A percentile compares a stretch with the other conserved stretches of the same genome.
These are phyloP conservation scores for Limnanthes douglasii DNA, from an alignment of 345 rosid genomes.

Conservation along the genomic window DNA sequence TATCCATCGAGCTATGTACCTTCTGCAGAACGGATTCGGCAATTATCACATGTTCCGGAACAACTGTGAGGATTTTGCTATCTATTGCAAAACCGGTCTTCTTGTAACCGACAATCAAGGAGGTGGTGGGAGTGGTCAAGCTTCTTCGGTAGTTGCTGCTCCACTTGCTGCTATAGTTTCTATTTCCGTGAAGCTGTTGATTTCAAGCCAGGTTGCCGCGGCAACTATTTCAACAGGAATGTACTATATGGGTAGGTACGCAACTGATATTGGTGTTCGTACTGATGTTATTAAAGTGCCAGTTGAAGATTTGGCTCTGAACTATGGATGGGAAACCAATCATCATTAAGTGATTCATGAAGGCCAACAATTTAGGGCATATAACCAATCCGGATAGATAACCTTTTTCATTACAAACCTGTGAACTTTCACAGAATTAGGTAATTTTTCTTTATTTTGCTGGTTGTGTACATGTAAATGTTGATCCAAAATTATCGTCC, in stretches of 20 bases:
- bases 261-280: slow-evolving; percentile 83
- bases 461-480: too few species aligned
- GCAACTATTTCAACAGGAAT: slow-evolving; percentile 88
- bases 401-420: too few species aligned
- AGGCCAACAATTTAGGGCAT: too few species aligned
- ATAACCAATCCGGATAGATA: too few species aligned
- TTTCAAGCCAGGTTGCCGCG: slow-evolving; percentile 90
- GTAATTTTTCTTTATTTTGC: too few species aligned
- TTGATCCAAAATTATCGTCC: too few species aligned
- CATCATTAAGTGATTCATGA: too few species aligned
- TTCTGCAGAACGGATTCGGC: slow-evolving; percentile 95
- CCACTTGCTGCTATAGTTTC: slow-evolving; percentile 86
- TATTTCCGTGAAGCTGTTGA: slow-evolving; percentile 62
- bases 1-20: slow-evolving; percentile 87
- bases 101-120: slow-evolving; percentile 56
- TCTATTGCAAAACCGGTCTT: slow-evolving; percentile 89
- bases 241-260: slow-evolving; percentile 92
- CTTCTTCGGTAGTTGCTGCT: slow-evolving; percentile 73
- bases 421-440: too few species aligned
- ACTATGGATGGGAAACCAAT: slow-evolving; percentile 19
- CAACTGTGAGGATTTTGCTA: slow-evolving; percentile 92
- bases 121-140: slow-evolving; percentile 82
- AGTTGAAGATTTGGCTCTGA: slow-evolving; percentile 57
- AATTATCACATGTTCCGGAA: slow-evolving; percentile 68
- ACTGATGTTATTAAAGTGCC: slow-evolving; percentile 82